These are phyloP conservation scores for Azolla pinnata DNA, from an alignment of 75 land plant genomes.

Conservation along the genomic window DNA sequence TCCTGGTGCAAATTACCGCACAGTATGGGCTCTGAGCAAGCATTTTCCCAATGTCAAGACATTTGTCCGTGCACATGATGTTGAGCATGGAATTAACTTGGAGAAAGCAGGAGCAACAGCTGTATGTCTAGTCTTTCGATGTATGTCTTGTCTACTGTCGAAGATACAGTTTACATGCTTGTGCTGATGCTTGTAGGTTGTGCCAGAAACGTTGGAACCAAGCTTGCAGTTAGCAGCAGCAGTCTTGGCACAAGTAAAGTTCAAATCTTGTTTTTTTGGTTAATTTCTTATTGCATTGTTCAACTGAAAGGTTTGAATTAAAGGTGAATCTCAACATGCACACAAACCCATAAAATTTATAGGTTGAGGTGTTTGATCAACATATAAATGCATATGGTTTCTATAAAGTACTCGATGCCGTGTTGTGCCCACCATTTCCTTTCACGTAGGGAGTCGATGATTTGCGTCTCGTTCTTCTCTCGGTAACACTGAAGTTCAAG, in stretches of 20 bases:
- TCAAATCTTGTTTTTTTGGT: too few species aligned
- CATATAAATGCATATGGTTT: too few species aligned
- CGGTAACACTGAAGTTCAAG: too few species aligned
- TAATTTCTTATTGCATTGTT: neutral
- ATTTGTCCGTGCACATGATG: conserved; percentile 98
- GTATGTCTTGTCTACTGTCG: neutral
- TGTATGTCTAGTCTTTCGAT: conserved; percentile 28
- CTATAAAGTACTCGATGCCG: too few species aligned
- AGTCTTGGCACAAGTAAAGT: conserved; percentile 89
- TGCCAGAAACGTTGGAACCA: conserved; percentile 96
- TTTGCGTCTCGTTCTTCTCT: too few species aligned
- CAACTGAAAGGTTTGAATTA: too few species aligned
- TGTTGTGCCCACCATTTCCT: too few species aligned
- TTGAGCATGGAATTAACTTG: conserved; percentile 91
- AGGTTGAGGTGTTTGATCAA: too few species aligned
- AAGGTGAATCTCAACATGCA: too few species aligned
- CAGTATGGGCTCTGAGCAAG: conserved; percentile 97
- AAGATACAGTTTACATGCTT: conserved; percentile 8
- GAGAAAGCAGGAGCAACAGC: conserved; percentile 99
- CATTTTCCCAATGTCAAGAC: conserved; percentile 95
- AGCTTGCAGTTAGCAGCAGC: conserved; percentile 98
- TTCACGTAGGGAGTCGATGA: too few species aligned
- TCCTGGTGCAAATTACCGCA: conserved; percentile 93
- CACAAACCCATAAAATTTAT: too few species aligned
- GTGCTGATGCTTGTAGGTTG: conserved; percentile 44